These are phyloP conservation scores for Pseudogymnoascus destructans DNA, from an alignment of 2,329 filamentous ascomycete genomes.

Conservation along the genomic window DNA sequence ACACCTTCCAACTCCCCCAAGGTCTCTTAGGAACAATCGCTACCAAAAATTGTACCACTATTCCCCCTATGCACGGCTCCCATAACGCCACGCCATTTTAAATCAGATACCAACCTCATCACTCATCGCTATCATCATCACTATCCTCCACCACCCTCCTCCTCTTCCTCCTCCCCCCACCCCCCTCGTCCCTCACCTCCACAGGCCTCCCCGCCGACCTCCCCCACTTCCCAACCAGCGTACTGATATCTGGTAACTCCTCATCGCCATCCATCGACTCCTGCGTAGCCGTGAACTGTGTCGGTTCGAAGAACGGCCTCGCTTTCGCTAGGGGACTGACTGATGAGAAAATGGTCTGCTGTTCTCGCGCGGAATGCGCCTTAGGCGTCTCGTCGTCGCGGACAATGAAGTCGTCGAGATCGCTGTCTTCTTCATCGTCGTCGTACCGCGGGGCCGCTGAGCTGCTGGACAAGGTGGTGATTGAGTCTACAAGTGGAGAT, in stretches of 20 bases:
- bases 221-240: background rate
- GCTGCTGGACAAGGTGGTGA: conserved; percentile 27
- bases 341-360: background rate
- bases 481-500: conserved; percentile 15
- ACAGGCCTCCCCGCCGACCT: background rate
- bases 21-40: background rate
- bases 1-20: background rate
- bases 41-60: background rate
- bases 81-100: background rate
- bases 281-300: conserved; percentile 30
- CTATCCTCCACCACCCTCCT: conserved; percentile 6
- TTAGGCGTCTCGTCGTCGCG: conserved; percentile 26
- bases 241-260: conserved; percentile 14
- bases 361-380: background rate
- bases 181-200: background rate
- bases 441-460: conserved; percentile 15
- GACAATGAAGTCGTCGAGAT: conserved; percentile 44
- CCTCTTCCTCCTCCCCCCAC: conserved; percentile 5
- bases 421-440: conserved; percentile 34
- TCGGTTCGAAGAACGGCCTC: conserved; percentile 30
- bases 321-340: conserved; percentile 9
- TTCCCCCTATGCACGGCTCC: background rate
- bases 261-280: conserved; percentile 31
- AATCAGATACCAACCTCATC: background rate
- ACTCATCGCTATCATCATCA: conserved; percentile 1